phyloP scores from a whole-genome alignment of 805 yeast species.

The Limtongozyma cylindracea region DNA sequence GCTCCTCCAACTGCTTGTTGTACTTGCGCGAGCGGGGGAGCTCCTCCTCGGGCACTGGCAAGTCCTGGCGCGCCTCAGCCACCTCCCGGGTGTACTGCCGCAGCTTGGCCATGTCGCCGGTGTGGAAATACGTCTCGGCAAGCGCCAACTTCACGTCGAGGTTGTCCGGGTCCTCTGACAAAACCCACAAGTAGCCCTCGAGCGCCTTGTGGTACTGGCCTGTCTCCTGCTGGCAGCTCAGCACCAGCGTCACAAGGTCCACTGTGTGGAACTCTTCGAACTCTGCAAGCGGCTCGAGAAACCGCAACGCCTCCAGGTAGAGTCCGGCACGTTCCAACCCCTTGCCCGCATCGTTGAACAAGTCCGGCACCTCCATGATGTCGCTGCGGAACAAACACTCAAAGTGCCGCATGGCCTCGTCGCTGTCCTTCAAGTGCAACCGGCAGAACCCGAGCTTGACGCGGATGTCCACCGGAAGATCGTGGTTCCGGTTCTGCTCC shows the following conservation, averaged over 20 bases:
- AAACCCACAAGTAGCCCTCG: constrained; percentile 24
- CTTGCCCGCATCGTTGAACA: constrained; percentile 53
- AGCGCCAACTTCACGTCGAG: constrained; percentile 52
- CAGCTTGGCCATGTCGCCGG: constrained; percentile 29
- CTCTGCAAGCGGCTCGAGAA: constrained; percentile 27
- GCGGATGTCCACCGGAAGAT: constrained; percentile 70
- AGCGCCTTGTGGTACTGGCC: constrained; percentile 40
- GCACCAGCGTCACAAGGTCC: constrained; percentile 34
- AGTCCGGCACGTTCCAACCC: constrained; percentile 43
- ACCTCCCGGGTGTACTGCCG: neutral
- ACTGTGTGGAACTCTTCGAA: constrained; percentile 1
- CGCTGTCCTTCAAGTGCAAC: constrained; percentile 29
- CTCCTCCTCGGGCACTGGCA: constrained; percentile 2
- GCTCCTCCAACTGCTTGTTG: constrained; percentile 12
- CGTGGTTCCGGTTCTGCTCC: constrained; percentile 4
- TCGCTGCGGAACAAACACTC: constrained; percentile 27
- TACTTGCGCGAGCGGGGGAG: neutral
- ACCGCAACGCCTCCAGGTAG: constrained; percentile 53
- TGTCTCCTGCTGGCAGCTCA: constrained; percentile 51
- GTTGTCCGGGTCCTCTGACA: constrained; percentile 29
- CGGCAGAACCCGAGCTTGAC: constrained; percentile 59
- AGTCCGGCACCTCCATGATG: constrained; percentile 33
- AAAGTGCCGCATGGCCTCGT: constrained; percentile 57
- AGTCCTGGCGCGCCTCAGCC: neutral
- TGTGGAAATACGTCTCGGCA: constrained; percentile 57